A percentile compares a stretch with the other conserved stretches of the same genome.
Evolutionary conservation across 139 green algal genomes (phyloP).

Genomic region (Coccomyxa sp.): DNA sequence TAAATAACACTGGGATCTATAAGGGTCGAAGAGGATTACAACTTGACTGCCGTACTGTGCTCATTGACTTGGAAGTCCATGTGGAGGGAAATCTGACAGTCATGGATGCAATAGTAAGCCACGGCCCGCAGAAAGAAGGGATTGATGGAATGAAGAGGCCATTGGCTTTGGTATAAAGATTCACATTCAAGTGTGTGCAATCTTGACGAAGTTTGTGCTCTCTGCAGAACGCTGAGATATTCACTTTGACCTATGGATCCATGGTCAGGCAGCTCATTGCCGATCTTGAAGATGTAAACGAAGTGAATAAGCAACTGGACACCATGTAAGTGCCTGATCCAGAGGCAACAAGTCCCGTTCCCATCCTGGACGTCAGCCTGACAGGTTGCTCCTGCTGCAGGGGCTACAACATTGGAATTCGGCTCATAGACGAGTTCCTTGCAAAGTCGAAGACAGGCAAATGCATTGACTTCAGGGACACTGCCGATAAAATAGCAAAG

Average conservation of each 20-base stretch:
- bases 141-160: no score
- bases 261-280: constrained; percentile 93
- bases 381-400: neutral
- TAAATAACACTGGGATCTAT: no score
- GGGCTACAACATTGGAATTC: constrained; percentile 7
- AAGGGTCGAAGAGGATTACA: no score
- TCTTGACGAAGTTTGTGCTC: no score
- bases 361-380: neutral
- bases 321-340: constrained; percentile 62
- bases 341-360: no score
- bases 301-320: constrained; percentile 96
- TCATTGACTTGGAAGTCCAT: no score
- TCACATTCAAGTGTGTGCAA: no score
- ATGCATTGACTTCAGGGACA: constrained; percentile 81
- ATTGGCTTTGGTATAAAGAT: no score
- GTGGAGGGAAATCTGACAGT: no score
- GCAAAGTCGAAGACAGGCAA: constrained; percentile 68
- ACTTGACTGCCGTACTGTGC: no score
- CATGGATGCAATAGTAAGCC: no score
- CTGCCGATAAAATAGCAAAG: constrained; percentile 74
- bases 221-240: constrained; percentile 88
- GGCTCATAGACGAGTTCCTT: constrained; percentile 89
- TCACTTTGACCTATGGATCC: constrained; percentile 95
- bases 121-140: no score
- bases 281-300: constrained; percentile 90